A percentile compares a stretch with the other conserved stretches of the same genome.
Evolutionary conservation across 73 alveolate species (phyloP).

Genomic region (Tetrahymena elliotti): DNA sequence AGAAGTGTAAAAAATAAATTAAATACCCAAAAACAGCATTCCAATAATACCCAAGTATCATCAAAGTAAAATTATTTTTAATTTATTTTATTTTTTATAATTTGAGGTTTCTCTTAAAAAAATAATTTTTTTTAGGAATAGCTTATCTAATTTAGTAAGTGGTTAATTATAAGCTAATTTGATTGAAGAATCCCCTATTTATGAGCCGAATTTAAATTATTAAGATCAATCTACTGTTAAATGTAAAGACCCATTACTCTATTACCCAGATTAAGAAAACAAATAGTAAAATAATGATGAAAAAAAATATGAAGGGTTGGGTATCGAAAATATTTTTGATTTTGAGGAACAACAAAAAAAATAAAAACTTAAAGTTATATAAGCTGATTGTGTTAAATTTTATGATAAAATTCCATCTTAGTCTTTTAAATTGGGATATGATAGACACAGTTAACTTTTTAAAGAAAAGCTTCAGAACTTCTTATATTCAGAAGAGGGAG

Average conservation of each 20-base stretch:
- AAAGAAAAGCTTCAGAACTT: background rate
- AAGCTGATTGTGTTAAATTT: background rate
- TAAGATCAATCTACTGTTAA: background rate
- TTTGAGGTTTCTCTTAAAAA: too few species aligned
- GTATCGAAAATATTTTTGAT: background rate
- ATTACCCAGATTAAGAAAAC: background rate
- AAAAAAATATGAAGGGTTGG: background rate
- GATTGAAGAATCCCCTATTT: background rate
- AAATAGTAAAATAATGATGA: background rate
- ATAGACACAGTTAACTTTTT: background rate
- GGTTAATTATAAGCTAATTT: too few species aligned
- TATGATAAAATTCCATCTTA: background rate
- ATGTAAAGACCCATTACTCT: background rate
- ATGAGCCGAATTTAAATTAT: background rate
- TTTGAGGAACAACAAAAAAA: background rate
- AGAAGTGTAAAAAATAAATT: background rate
- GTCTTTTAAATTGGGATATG: background rate
- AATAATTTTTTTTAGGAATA: background rate
- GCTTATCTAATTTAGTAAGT: background rate
- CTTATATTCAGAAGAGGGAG: background rate
- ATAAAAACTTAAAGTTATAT: too few species aligned
- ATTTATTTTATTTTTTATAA: too few species aligned
- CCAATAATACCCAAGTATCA: background rate
- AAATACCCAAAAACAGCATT: background rate
- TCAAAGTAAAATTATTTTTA: background rate